phyloP scores from a whole-genome alignment of 2,329 filamentous ascomycete species.

The Aspergillus nomiae region DNA sequence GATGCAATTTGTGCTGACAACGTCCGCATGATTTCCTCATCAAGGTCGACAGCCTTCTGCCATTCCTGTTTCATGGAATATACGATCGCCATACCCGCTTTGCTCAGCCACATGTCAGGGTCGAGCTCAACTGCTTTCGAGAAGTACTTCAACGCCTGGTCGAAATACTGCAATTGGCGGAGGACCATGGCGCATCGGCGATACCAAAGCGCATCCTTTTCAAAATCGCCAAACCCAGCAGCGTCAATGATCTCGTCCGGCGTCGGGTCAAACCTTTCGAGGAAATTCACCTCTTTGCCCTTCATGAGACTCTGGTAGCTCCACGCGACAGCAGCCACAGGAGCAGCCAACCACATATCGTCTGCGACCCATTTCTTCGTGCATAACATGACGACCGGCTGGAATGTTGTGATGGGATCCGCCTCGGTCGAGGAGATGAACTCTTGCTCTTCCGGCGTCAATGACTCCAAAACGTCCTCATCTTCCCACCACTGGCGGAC shows the following conservation, averaged over 20 bases:
- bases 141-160: conserved; percentile 3
- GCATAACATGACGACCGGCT: neutral
- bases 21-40: conserved; percentile 18
- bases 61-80: neutral
- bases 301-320: conserved; percentile 1
- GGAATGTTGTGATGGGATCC: neutral
- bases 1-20: conserved; percentile 17
- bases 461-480: neutral
- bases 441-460: neutral
- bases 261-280: neutral
- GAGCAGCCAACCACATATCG: neutral
- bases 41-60: conserved; percentile 22
- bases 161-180: neutral
- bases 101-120: neutral
- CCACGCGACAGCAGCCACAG: conserved; percentile 1
- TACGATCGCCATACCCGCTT: conserved; percentile 3
- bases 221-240: conserved; percentile 1
- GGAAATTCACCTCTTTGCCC: neutral
- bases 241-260: conserved; percentile 10
- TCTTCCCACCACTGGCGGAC: neutral
- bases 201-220: conserved; percentile 8
- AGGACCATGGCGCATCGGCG: conserved; percentile 3
- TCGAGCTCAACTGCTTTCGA: conserved; percentile 7
- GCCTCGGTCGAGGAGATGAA: neutral
- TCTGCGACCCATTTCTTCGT: conserved; percentile 3